Percentiles rank a stretch among this genome's conserved stretches.
Evolutionary conservation across 768 basidiomycete species (phyloP).

Genomic region (Kwoniella botswanensis): DNA sequence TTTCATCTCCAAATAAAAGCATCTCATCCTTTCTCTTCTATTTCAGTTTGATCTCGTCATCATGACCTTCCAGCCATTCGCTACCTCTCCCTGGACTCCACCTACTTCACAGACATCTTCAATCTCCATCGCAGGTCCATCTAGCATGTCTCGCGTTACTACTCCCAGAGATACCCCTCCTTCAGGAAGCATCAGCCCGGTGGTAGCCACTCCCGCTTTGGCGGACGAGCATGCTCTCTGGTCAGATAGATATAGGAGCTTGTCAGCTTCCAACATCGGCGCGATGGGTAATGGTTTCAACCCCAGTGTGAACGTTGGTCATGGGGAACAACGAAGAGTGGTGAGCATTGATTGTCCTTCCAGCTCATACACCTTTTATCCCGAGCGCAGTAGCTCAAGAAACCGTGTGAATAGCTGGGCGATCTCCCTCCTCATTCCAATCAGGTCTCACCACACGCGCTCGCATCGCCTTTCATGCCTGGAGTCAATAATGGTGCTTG

Average conservation of each 20-base stretch:
- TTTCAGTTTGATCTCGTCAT: neutral
- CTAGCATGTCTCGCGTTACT: neutral
- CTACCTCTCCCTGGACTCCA: constrained; percentile 14
- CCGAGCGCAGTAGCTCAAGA: neutral
- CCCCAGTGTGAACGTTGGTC: neutral
- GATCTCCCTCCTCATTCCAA: constrained; percentile 23
- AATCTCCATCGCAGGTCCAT: neutral
- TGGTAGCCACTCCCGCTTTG: constrained; percentile 17
- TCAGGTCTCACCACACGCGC: constrained; percentile 29
- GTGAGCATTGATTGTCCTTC: constrained; percentile 7
- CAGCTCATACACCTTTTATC: neutral
- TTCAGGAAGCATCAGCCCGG: constrained; percentile 12
- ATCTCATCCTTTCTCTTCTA: neutral
- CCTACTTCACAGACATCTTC: constrained; percentile 4
- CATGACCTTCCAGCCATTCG: constrained; percentile 29
- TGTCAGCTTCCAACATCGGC: constrained; percentile 16
- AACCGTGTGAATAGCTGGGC: constrained; percentile 26
- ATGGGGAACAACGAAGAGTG: constrained; percentile 14
- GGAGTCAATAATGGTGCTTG: constrained; percentile 32
- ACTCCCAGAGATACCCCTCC: constrained; percentile 13
- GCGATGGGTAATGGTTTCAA: constrained; percentile 1
- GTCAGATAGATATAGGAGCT: constrained; percentile 22
- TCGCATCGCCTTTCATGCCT: constrained; percentile 41
- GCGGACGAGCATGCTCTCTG: constrained; percentile 5
- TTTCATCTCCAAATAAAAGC: neutral